Conservation (phyloP, 2,329 filamentous ascomycete species). For the Neofusicoccum parvum region DNA sequence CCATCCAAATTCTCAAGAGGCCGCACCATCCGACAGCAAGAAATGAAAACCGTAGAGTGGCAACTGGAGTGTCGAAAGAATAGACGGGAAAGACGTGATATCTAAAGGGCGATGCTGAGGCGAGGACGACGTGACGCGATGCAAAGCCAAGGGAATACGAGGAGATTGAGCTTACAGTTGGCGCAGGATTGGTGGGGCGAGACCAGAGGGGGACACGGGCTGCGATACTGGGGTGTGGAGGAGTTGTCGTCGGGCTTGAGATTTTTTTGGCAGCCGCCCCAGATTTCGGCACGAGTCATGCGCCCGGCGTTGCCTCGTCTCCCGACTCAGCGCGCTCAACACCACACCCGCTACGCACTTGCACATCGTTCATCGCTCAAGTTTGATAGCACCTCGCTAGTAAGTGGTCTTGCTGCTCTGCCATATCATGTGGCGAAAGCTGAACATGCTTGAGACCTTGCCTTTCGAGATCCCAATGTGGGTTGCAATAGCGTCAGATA, state of each 20-base stretch:
- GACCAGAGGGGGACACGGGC: neutral
- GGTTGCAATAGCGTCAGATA: no score
- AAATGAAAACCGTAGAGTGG: no score
- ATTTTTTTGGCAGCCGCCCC: conserved; percentile 17
- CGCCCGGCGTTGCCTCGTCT: neutral
- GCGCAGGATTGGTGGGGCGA: neutral
- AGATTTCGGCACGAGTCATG: conserved; percentile 13
- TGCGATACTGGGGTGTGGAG: neutral
- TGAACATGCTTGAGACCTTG: no score
- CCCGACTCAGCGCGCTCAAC: neutral
- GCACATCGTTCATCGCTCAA: no score
- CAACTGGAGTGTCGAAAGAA: no score
- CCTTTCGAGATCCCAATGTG: no score
- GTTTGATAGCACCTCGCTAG: no score
- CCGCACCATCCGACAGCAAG: no score
- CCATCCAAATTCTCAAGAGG: no score
- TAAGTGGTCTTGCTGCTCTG: neutral
- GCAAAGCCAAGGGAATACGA: neutral
- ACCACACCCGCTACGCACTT: neutral
- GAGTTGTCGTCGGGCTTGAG: conserved; percentile 11
- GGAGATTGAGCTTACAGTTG: neutral
- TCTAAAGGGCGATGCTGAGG: neutral
- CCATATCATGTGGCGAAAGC: neutral
- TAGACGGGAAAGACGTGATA: no score
- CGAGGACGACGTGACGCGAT: no score